These are phyloP conservation scores for Dentipellis fragilis DNA, from an alignment of 768 basidiomycete species.

Conservation along the genomic window DNA sequence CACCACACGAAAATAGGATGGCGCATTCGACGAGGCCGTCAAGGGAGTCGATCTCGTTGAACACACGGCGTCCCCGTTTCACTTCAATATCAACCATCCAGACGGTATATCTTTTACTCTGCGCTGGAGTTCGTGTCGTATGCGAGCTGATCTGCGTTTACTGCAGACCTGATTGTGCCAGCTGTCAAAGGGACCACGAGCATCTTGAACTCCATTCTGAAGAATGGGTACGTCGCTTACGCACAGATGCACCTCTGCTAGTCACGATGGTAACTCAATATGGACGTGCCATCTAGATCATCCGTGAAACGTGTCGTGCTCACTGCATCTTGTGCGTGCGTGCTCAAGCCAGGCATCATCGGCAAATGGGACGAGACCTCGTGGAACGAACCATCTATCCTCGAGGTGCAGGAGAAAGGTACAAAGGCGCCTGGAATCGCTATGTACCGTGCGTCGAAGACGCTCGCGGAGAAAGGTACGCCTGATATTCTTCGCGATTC, in stretches of 20 bases:
- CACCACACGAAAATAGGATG: constrained; percentile 4
- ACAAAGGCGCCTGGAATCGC: constrained; percentile 14
- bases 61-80: constrained; percentile 26
- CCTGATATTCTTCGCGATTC: too few relatives aligned
- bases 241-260: background rate
- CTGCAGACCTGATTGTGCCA: constrained; percentile 25
- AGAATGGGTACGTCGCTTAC: constrained; percentile 17
- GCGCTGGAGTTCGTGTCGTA: background rate
- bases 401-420: constrained; percentile 22
- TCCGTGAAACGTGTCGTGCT: constrained; percentile 32
- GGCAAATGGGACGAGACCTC: constrained; percentile 12
- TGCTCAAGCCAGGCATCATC: constrained; percentile 5
- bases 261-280: background rate
- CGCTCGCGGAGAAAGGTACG: constrained; percentile 26
- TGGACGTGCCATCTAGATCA: constrained; percentile 11
- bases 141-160: background rate
- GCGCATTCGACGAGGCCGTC: constrained; percentile 34
- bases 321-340: constrained; percentile 29
- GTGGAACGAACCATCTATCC: constrained; percentile 22
- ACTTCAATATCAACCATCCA: constrained; percentile 16
- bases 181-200: constrained; percentile 30
- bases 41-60: constrained; percentile 30
- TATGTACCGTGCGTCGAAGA: constrained; percentile 25
- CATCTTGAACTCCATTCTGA: constrained; percentile 23
- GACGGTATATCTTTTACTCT: constrained; percentile 6